These are phyloP conservation scores for Kodamaea fungicola DNA, from an alignment of 1,139 yeast species.

Conservation along the genomic window DNA sequence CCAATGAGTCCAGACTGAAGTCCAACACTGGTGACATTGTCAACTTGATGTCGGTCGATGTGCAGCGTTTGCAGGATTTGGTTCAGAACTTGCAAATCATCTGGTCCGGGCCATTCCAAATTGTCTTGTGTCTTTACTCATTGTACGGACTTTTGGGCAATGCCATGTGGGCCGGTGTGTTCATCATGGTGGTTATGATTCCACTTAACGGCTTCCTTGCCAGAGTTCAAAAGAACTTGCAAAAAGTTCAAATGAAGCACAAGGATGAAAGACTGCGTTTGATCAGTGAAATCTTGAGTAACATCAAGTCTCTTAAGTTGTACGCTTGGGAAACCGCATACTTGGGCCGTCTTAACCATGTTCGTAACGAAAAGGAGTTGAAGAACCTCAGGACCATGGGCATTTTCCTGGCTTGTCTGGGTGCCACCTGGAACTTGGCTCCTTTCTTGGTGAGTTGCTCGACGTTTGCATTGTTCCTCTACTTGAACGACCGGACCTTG, in stretches of 20 bases:
- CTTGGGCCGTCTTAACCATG: slow-evolving; percentile 64
- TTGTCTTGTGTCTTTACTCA: slow-evolving; percentile 71
- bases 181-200: slow-evolving; percentile 76
- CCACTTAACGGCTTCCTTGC: slow-evolving; percentile 81
- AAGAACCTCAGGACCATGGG: slow-evolving; percentile 76
- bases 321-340: slow-evolving; percentile 96
- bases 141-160: slow-evolving; percentile 76
- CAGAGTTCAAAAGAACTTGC: slow-evolving; percentile 68
- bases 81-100: slow-evolving; percentile 82
- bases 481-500: slow-evolving; percentile 58
- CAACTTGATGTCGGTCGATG: slow-evolving; percentile 94
- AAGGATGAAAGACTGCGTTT: slow-evolving; percentile 50
- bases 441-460: slow-evolving; percentile 90
- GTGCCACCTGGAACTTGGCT: slow-evolving; percentile 80
- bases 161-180: slow-evolving; percentile 97
- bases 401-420: slow-evolving; percentile 65
- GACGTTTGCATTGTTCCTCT: slow-evolving; percentile 82
- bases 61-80: slow-evolving; percentile 88
- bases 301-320: slow-evolving; percentile 85
- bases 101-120: slow-evolving; percentile 98
- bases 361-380: slow-evolving; percentile 88
- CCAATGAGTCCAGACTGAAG: slow-evolving; percentile 77
- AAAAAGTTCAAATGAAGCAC: slow-evolving; percentile 50
- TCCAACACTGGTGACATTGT: slow-evolving; percentile 96
- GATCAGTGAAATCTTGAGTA: slow-evolving; percentile 84